Evolutionary conservation across 2,329 filamentous ascomycete genomes (phyloP).

Genomic region (Hortaea sp.): DNA sequence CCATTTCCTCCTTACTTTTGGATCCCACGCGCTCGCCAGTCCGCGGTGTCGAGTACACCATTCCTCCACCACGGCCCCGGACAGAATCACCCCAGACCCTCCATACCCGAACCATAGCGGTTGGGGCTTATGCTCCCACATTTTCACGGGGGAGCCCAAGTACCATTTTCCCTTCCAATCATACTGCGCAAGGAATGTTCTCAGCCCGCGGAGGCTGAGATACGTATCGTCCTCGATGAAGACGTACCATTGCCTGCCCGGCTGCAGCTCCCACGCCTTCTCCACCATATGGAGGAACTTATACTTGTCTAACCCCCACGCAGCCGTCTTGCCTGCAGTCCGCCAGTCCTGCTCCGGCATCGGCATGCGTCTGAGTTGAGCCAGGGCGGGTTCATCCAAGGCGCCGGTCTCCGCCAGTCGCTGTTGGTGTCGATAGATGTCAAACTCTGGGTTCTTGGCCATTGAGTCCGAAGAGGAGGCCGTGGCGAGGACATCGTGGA

Average conservation of each 20-base stretch:
- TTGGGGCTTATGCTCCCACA: conserved; percentile 15
- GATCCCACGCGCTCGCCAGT: conserved; percentile 15
- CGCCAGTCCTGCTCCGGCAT: conserved; percentile 6
- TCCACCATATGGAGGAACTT: conserved; percentile 44
- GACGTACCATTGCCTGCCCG: conserved; percentile 41
- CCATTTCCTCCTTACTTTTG: conserved; percentile 11
- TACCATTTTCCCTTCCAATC: conserved; percentile 34
- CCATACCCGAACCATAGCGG: conserved; percentile 14
- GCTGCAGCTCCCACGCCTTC: conserved; percentile 31
- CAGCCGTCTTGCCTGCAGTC: conserved; percentile 18
- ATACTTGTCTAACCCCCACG: conserved; percentile 43
- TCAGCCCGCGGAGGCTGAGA: conserved; percentile 30
- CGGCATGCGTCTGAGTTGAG: conserved; percentile 5
- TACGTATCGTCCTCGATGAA: conserved; percentile 46
- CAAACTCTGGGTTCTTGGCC: conserved; percentile 12
- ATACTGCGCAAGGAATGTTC: conserved; percentile 37
- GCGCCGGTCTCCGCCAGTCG: conserved; percentile 10
- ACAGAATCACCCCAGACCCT: conserved; percentile 17
- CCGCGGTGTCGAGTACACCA: conserved; percentile 6
- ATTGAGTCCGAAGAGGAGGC: conserved; percentile 9
- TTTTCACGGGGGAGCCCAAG: conserved; percentile 43
- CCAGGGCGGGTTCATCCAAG: conserved; percentile 7
- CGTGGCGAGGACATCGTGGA: conserved; percentile 16
- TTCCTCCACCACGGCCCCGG: conserved; percentile 10
- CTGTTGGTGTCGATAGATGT: conserved; percentile 13